Evolutionary conservation across 345 rosid genomes (phyloP), one percentile per base, ranked within the genome.

Genomic region (Rhodamnia argentea): DNA sequence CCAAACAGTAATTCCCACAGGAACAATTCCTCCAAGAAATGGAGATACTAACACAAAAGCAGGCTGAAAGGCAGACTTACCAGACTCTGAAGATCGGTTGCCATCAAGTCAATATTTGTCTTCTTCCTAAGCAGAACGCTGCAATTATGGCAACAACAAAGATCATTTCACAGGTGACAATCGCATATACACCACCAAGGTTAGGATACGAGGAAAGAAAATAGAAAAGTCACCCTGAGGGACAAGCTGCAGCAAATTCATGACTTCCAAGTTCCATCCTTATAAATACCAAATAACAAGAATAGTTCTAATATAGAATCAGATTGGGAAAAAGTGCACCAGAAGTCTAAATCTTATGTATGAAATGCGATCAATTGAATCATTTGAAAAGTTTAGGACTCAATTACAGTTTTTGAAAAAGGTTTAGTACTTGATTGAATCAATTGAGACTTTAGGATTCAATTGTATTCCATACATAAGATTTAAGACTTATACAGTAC

Each of bases 121-220:
- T 94, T 93, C 86, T 83, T 95, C 90, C 99, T 93, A 12, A 93
- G 27, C 86, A 97, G 84, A 91, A 97, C 98, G 85, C 98, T 96
- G 95, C 92, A 89, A 37, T 70, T 70, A 32, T 37, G 47, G 81
- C 81, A 70, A 70, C 47, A 37, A 32, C 47, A 70, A 70, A 10
- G 47, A 70, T 42, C 23, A 70, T 37, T 70, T 70, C 81, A 37
- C 7, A 4, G 81, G 81, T 4, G 47, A 37, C 6, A 70, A 37
- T 18, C 13, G 10, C 44, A 10, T 22, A 18, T 70, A 16, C 78
- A 47, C 37, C 47, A 1, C 40, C 14, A 70, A 70, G 81, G 81
- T 70, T 70, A 37, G 26, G 26, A 70, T 18, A 47, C 24, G 26
- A 37, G 10, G 42, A 37, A 37, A 37, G 81, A 70, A 70, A 70